A percentile compares a stretch with the other conserved stretches of the same genome.
These are phyloP conservation scores for Fusarium xylarioides DNA, from an alignment of 2,329 filamentous ascomycete genomes.

Conservation along the genomic window DNA sequence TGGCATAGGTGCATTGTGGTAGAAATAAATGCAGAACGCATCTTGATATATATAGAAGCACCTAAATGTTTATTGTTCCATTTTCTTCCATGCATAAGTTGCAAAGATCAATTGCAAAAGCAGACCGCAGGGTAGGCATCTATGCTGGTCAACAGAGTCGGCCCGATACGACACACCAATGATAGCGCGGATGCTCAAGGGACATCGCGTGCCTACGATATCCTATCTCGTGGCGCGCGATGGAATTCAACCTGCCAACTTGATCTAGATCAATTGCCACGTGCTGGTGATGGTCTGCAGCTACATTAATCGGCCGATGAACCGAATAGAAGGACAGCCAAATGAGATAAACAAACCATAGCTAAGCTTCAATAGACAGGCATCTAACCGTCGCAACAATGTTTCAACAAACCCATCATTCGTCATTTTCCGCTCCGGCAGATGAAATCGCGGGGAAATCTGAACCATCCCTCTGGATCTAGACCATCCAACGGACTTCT, in stretches of 20 bases:
- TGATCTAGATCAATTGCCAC: neutral
- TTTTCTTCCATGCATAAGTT: neutral
- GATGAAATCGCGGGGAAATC: slow-evolving; percentile 1
- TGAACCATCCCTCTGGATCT: neutral
- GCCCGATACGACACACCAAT: neutral
- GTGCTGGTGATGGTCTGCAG: neutral
- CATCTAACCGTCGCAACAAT: neutral
- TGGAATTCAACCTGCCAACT: neutral
- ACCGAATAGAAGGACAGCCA: neutral
- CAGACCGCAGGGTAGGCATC: neutral
- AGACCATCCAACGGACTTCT: neutral
- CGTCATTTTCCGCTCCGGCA: neutral
- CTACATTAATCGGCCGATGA: neutral
- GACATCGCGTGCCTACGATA: neutral
- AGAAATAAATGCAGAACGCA: too few species aligned
- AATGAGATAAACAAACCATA: neutral
- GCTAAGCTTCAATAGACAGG: neutral
- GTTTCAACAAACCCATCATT: neutral
- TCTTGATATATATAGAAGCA: neutral
- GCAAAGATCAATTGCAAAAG: neutral
- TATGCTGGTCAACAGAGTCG: neutral
- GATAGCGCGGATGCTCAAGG: fast-evolving
- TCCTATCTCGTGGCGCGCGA: neutral
- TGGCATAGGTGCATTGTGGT: fast-evolving
- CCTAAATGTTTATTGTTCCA: neutral